Evolutionary conservation across 306 rosid genomes (phyloP), one percentile per base, ranked within the genome.

Genomic region (Cicer bijugum): DNA sequence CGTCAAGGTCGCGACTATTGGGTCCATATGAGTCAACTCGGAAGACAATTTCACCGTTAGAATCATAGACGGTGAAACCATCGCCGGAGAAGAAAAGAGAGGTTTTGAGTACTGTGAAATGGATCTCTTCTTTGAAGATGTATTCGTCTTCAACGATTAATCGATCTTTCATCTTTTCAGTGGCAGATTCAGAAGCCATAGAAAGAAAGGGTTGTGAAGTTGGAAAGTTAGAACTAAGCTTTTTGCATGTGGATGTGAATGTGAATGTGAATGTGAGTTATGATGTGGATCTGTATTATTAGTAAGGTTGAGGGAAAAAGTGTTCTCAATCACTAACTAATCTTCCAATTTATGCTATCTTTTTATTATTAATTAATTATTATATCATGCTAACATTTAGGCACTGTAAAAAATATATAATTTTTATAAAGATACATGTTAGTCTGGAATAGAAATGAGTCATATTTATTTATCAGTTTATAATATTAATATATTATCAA

Each of bases 11-110:
- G 38, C 91, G 84, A 9, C 82, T 17, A 15, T 89, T 85, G 14
- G 91, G 88, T 11, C 97, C 96, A 62, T 91, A 94, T 0, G 97
- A 84, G 70, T 91, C 97, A 74, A 94, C 96, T 1, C 98, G 86
- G 87, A 94, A 94, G 23, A 89, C 85, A 43, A 91, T 77, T 2
- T 83, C 72, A 9, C 95, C 97, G 9, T 81, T 78, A 75, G 79
- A 80, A 50, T 94, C 89, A 71, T 88, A 94, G 14, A 82, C 98
- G 12, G 86, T 82, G 89, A 87, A 94, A 37, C 98, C 98, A 71
- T 94, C 98, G 3, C 94, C 94, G 14, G 88, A 10, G 84, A 88
- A 91, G 84, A 94, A 94, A 2, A 91, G 85, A 74, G 95, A 91
- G 42, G 98, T 94, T 69, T 91, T 94, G 4, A 88, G 90, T 12